Base-by-base conservation (phyloP, 345 rosid genomes). In the Ceriops decandra region DNA sequence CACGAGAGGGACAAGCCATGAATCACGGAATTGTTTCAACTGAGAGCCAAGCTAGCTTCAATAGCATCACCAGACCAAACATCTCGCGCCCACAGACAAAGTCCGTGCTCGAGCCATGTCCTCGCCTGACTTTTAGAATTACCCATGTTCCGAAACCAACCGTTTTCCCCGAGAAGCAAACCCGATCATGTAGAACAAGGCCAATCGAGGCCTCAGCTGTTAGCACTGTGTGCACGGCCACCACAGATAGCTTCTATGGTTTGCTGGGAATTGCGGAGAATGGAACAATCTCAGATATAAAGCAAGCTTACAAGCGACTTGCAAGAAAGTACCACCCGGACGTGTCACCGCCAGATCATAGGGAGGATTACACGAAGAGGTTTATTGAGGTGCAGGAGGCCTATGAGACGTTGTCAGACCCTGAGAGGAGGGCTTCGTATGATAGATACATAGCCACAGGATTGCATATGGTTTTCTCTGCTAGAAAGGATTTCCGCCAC, bases 251-350 rank as follows among this genome's bases (percentile, higher is more conserved):
- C 49, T 61, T 35, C 26, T 61, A 61, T 10, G 64, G 42, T 19
- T 33, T 33, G 47, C 21, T 61, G 17, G 64, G 64, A 5, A 61
- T 61, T n/a, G 33, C 47, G 9, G 30, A 56, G 30, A 56, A 27
- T 22, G 59, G 59, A 19, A 20, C 64, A 33, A 2, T 61, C 19
- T n/a, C 26, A 21, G 64, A 61, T 19, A 61, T 61, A 20, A 61
- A 61, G 28, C 38, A 61, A n/a, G 64, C 49, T 32, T 61, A 61
- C 15, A 61, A 61, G 64, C 64, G 35, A 61, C 49, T 61, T 20
- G 47, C 64, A 61, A 61, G 64, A 11, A 61, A 61, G 24, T 61
- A 61, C 46, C 47, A 61, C 20, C 47, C 49, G 8, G 42, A 20
- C n/a, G 30, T 56, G 16, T 24, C 59, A 7, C 59, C 59, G 11